Base-by-base conservation (phyloP, 2,329 filamentous ascomycete genomes). In the Aureobasidium namibiae region DNA sequence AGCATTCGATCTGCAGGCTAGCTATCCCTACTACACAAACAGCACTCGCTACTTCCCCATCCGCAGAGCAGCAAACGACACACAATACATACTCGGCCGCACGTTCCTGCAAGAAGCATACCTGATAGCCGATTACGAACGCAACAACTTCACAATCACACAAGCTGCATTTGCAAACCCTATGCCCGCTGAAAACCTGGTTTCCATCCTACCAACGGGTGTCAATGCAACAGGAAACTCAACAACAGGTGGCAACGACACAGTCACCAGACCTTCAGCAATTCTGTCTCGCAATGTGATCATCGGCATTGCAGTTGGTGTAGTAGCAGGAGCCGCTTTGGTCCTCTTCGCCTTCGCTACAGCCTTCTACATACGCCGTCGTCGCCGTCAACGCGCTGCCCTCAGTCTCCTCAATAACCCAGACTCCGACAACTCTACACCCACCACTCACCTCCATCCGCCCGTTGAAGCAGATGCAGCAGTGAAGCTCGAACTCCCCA, bases 91-190 rank as follows among this genome's bases (percentile, higher is more conserved):
- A 13, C 78, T 90, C 33, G 87, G 87, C 11, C 79, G 86, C 36
- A 80, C 82, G 0, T 89, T 90, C 63, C 72, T 90, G 53, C 87
- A 90, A 68, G 86, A 90, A 70, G 80, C 86, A 2, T 80, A 80
- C 62, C 59, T 80, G 41, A 72, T 70, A 3, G 76, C 78, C 5
- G 76, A 80, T 61, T 80, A 75, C 70, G 77, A 80, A 62, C 71
- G 75, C 16, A 66, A 71, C 34, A 73, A 72, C 34, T 80, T 80
- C 67, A 75, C 74, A 26, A 66, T 80, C 5, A 75, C 73, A n/a
- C 76, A 75, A 59, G 41, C 38, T 4, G 44, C 44, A 9, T 72
- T 63, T 66, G 69, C 23, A 69, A 73, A 59, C 52, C 72, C 13
- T 67, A 72, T 57, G 68, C 67, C 23, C 67, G 72, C 63, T 69